These are phyloP conservation scores for Somion occarium DNA, from an alignment of 1,284 basidiomycete species.

Conservation along the genomic window DNA sequence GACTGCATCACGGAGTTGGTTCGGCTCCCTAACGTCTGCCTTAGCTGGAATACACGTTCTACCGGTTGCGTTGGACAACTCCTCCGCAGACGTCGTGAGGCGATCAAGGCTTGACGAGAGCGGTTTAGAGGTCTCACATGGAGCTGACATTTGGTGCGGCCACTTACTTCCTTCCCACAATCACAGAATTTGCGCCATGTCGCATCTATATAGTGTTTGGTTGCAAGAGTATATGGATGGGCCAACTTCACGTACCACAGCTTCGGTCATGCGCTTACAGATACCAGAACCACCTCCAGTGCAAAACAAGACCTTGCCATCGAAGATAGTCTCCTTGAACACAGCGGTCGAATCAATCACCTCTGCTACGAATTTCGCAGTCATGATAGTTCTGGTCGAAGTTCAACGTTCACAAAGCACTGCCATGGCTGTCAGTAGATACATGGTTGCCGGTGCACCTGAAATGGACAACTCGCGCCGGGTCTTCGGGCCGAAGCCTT, in stretches of 20 bases:
- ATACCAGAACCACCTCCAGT: slow-evolving; percentile 92
- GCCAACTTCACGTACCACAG: slow-evolving; percentile 49
- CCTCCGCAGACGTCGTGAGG: slow-evolving; percentile 65
- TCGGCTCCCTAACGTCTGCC: slow-evolving; percentile 82
- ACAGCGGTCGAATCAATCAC: slow-evolving; percentile 50
- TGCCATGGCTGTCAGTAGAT: no score
- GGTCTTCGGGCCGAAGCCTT: no score
- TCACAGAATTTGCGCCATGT: slow-evolving; percentile 79
- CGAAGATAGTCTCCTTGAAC: slow-evolving; percentile 82
- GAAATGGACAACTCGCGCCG: neutral
- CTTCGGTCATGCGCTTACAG: slow-evolving; percentile 84
- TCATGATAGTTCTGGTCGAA: slow-evolving; percentile 8
- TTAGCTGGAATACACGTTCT: slow-evolving; percentile 67
- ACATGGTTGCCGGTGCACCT: neutral
- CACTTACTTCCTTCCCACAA: slow-evolving; percentile 82
- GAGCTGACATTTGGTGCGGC: neutral
- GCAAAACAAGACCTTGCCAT: slow-evolving; percentile 91
- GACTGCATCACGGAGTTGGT: slow-evolving; percentile 74
- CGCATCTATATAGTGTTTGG: slow-evolving; percentile 53
- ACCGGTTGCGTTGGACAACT: slow-evolving; percentile 70
- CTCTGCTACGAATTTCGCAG: slow-evolving; percentile 33
- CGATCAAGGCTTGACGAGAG: slow-evolving; percentile 60
- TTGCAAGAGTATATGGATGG: neutral
- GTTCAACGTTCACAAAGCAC: no score
- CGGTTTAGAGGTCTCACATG: slow-evolving; percentile 1